phyloP scores from a whole-genome alignment of 2,329 filamentous ascomycete species.

The Claviceps digitariae region DNA sequence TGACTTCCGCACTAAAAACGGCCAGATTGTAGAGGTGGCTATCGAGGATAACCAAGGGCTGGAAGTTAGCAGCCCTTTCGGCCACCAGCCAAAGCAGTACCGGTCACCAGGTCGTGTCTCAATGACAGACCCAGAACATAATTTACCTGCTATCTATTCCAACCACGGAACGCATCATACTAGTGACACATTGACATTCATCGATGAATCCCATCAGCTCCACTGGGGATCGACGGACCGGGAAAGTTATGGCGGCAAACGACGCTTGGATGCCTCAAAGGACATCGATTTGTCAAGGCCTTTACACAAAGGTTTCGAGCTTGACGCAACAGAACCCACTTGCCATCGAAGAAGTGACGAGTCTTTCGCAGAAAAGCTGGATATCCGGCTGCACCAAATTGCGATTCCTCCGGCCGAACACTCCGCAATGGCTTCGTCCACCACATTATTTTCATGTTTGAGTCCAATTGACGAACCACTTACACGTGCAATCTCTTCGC shows the following conservation, averaged over 20 bases:
- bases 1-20: neutral
- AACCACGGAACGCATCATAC: neutral
- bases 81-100: neutral
- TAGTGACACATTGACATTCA: neutral
- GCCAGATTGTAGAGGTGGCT: neutral
- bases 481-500: conserved; percentile 4
- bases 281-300: neutral
- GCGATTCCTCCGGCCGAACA: neutral
- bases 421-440: neutral
- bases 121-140: neutral
- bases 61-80: neutral
- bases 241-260: neutral
- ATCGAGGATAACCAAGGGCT: neutral
- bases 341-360: neutral
- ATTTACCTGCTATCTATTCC: neutral
- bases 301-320: neutral
- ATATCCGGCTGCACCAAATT: neutral
- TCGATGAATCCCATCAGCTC: conserved; percentile 4
- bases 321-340: neutral
- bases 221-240: neutral
- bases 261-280: neutral
- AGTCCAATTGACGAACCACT: conserved; percentile 1
- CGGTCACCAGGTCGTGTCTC: neutral
- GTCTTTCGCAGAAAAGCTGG: neutral
- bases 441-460: neutral